Evolutionary conservation across 306 rosid species (phyloP), one percentile per base, ranked within the genome.

Genomic region (Alnus rubra): DNA sequence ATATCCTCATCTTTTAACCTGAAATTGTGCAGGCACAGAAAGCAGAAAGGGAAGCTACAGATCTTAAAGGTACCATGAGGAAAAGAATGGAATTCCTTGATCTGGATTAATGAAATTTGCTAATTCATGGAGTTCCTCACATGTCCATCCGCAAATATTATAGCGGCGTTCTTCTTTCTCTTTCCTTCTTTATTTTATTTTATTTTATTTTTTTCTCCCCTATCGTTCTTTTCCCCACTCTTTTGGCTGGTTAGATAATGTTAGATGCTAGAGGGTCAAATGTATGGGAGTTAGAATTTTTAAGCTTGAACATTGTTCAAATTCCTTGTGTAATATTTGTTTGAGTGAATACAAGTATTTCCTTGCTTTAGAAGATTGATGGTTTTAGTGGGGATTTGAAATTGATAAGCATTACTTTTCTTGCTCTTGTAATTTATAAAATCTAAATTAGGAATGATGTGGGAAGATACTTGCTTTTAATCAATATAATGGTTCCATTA

Each of bases 31-130:
- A 93, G 97, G 98, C 94, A 68, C 98, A 91, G 88, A 93, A 91
- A 82, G 93, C 90, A 73, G 98, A 93, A 80, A 87, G 97, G 82
- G 98, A 91, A 69, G 92, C 97, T 45, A 74, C 90, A 76, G 98
- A 93, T 80, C 97, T 93, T 74, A 93, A 93, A 93, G 97, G 98
- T 39, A 88, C 94, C 39, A 93, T 91, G 90, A 88, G 97, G 80
- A 93, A 93, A 86, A 91, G 97, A 86, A 87, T 93, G 92, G 98
- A 93, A 79, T 93, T 93, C 83, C 98, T 93, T 50, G 98, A 93
- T 84, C 65, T 93, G 89, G 98, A 93, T 56, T 91, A 75, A 81
- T 53, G 51, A 53, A 13, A 70, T 33, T 64, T 9, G 7, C 31
- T 30, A 51, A 8, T 75, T 76, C 45, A 39, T 62, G 52, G 31